A percentile compares a stretch with the other conserved stretches of the same genome.
Conservation (phyloP, 352 stramenopile species). For the Phytopythium chamaehyphon region DNA sequence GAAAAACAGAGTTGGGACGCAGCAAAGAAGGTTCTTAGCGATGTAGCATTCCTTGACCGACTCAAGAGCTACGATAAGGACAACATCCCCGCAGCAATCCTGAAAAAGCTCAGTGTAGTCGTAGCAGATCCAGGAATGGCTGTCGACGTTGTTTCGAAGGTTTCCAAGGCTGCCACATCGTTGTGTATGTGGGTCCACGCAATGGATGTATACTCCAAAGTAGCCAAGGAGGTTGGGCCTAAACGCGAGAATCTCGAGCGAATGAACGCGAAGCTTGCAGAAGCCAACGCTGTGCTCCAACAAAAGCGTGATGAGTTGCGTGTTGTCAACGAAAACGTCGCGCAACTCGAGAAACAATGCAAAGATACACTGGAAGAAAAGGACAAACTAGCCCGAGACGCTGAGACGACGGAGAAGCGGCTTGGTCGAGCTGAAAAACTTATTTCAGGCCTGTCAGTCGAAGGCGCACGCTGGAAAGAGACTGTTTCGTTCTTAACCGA, state of each 20-base stretch:
- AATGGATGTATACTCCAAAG: constrained; percentile 94
- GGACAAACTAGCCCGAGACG: constrained; percentile 84
- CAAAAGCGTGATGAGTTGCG: constrained; percentile 89
- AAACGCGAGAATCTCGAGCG: constrained; percentile 90
- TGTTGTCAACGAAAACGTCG: constrained; percentile 89
- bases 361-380: constrained; percentile 91
- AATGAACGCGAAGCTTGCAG: constrained; percentile 89
- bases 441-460: constrained; percentile 85
- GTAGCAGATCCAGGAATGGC: constrained; percentile 84
- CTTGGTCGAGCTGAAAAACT: constrained; percentile 90
- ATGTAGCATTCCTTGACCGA: constrained; percentile 87
- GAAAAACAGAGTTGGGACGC: constrained; percentile 91
- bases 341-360: constrained; percentile 85
- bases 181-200: constrained; percentile 94
- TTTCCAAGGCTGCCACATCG: constrained; percentile 88
- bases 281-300: constrained; percentile 83
- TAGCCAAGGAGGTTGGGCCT: constrained; percentile 92
- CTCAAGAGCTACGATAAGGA: constrained; percentile 94
- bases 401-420: constrained; percentile 84
- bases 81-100: constrained; percentile 83
- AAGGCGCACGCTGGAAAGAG: constrained; percentile 92
- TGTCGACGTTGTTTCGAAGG: constrained; percentile 90
- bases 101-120: constrained; percentile 90
- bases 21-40: constrained; percentile 89
- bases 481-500: constrained; percentile 73